Evolutionary conservation across 805 yeast genomes (phyloP), one percentile per base, ranked within the genome.

Genomic region (Wickerhamomyces chaumierensis): DNA sequence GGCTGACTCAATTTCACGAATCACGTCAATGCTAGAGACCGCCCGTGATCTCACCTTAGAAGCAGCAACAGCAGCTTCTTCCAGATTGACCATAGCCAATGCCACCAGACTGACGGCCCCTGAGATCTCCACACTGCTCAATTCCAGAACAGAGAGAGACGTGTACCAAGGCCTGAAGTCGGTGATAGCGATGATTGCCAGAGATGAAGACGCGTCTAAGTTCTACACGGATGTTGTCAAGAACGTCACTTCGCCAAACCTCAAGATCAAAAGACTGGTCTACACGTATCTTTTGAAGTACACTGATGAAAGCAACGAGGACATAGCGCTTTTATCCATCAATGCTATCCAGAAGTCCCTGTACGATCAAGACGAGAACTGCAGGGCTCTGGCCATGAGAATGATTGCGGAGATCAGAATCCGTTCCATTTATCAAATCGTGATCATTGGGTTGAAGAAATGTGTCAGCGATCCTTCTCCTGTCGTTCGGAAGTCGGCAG

Each of bases 291-390:
- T 92, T 36, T 62, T 78, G 33, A 68, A 82, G 40, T 86, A 75
- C 55, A 92, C 95, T 18, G 94, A 85, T 44, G 58, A 66, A 39
- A 88, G 85, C 48, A 95, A 92, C 9, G 29, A 25, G n/a, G 95
- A 88, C 55, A 71, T 84, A n/a, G 92, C 97, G 2, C 68, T 92
- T 17, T 65, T 92, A 35, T 77, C 95, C 1, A 83, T 92, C 46
- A 92, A 92, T 57, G 83, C 96, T 1, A 82, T 92, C 36, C 98
- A 92, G 57, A 86, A 83, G 58, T 69, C 85, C 2, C 60, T 90
- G 21, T 65, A 70, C 9, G 95, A 86, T 48, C 75, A 75, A 46
- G 71, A 70, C 43, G 81, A 94, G 2, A 68, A 73, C 11, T 64
- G 70, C 15, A 65, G 97, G 45, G 72, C 88, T 2, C 63, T 84